Base-by-base conservation (phyloP, 139 green algal genomes). In the Coelastrella sp. region DNA sequence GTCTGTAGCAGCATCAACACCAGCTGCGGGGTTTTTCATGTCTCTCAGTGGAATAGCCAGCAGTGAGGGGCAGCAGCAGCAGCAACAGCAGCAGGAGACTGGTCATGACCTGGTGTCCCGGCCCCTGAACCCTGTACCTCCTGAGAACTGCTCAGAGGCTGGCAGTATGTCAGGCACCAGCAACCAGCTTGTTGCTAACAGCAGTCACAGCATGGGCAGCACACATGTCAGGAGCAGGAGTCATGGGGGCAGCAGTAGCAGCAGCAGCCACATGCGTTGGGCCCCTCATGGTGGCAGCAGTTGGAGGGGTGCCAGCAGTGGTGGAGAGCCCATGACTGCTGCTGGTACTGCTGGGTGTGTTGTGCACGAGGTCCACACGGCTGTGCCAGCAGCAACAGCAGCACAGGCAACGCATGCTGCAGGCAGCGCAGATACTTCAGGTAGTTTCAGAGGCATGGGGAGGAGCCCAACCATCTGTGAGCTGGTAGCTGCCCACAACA, bases 381-480 rank as follows among this genome's bases (percentile, higher is more conserved):
- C 17, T n/a, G 7, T 68, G 12, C 20, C 79, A 72, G 61, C 80
- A 86, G 59, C 56, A 72, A 22, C 82, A 87, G 63, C 82, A 65
- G 78, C 17, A 63, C 65, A 22, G 65, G 14, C 65, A 73, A 73
- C 65, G 65, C 14, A 15, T 22, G 78, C 78, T 65, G 78, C 78
- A 83, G 78, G 7, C 8, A 49, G 49, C 17, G 78, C 7, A 22
- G 78, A 12, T 11, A 25, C 35, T 25, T 8, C 74, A 27, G 78
- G 24, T 65, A 10, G 25, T 63, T 6, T 25, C 6, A 83, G 78
- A 20, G 35, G 7, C 35, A 83, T 88, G 35, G 25, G 68, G 35
- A 66, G 84, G 17, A 90, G 85, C 59, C 85, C 85, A 17, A 90
- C 85, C 7, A 59, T 90, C 7, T 75, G 12, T 63, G 85, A 90